Percentiles rank a stretch among this genome's conserved stretches.
These are phyloP conservation scores for Solidago caesia DNA, from an alignment of 129 eudicot genomes.

Conservation along the genomic window DNA sequence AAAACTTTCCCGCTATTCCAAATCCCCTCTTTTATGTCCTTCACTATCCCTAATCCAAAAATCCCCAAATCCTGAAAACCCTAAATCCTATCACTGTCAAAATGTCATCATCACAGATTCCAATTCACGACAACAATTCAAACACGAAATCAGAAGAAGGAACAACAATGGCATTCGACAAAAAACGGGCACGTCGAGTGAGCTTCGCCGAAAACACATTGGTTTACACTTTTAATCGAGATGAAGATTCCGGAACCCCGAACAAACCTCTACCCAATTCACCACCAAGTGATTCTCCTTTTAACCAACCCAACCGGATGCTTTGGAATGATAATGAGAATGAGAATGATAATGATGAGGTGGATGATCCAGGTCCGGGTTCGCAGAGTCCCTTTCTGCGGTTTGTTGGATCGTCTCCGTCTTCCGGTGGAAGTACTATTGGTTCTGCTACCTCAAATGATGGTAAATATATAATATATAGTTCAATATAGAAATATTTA, in stretches of 20 bases:
- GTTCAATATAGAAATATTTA: too few relatives aligned
- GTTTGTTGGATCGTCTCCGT: constrained; percentile 48
- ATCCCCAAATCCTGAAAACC: constrained; percentile 2
- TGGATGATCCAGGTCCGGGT: constrained; percentile 38
- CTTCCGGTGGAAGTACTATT: constrained; percentile 69
- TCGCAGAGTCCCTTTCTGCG: constrained; percentile 54
- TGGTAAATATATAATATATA: constrained; percentile 35
- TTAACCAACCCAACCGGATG: constrained; percentile 26
- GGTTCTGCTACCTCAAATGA: constrained; percentile 84
- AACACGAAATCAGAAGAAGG: constrained; percentile 56
- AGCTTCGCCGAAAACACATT: constrained; percentile 96
- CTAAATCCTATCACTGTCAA: background rate
- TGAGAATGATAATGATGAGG: constrained; percentile 21
- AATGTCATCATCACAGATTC: background rate
- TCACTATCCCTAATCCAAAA: background rate
- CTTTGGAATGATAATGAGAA: constrained; percentile 24
- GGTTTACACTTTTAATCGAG: constrained; percentile 71
- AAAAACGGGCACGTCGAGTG: constrained; percentile 77
- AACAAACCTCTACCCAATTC: constrained; percentile 23
- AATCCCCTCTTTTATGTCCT: background rate
- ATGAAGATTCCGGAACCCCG: constrained; percentile 54
- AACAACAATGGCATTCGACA: constrained; percentile 36
- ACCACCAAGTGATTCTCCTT: constrained; percentile 29
- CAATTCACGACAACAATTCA: constrained; percentile 13
- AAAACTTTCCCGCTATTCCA: background rate